Conservation (phyloP, 495 filamentous ascomycete species). For the Parmelia sp. region DNA sequence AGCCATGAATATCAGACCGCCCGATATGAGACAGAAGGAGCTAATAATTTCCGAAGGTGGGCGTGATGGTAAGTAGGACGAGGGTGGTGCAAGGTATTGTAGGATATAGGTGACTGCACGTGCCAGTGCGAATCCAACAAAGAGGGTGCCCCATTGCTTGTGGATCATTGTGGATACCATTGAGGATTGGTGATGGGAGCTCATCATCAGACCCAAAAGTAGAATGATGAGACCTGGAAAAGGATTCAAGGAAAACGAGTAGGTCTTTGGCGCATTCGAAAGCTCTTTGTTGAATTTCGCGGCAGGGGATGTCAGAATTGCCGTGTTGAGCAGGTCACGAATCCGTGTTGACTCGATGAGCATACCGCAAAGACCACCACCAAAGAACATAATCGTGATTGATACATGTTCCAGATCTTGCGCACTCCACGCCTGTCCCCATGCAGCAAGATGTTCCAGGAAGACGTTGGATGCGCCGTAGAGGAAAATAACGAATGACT, state of each 20-base stretch:
- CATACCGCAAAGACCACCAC: slow-evolving; percentile 92
- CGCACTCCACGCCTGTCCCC: slow-evolving; percentile 63
- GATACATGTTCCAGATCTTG: slow-evolving; percentile 88
- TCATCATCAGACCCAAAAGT: slow-evolving; percentile 89
- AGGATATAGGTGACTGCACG: slow-evolving; percentile 74
- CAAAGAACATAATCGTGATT: slow-evolving; percentile 90
- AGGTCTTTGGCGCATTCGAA: slow-evolving; percentile 57
- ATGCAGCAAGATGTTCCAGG: slow-evolving; percentile 75
- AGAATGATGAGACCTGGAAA: slow-evolving; percentile 82
- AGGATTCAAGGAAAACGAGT: slow-evolving; percentile 77
- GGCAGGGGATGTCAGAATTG: slow-evolving; percentile 42
- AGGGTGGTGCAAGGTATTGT: slow-evolving; percentile 74
- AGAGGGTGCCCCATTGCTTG: slow-evolving; percentile 85
- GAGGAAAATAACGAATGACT: slow-evolving; percentile 79
- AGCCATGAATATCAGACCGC: slow-evolving; percentile 88
- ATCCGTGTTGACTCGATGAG: slow-evolving; percentile 75
- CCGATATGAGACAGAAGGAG: slow-evolving; percentile 79
- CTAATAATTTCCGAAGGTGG: slow-evolving; percentile 87
- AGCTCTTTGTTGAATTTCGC: slow-evolving; percentile 36
- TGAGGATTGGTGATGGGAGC: slow-evolving; percentile 76
- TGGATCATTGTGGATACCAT: slow-evolving; percentile 90
- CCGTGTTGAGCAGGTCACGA: slow-evolving; percentile 63
- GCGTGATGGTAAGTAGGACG: slow-evolving; percentile 73
- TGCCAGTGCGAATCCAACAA: slow-evolving; percentile 74
- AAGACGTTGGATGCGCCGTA: slow-evolving; percentile 91